Percentiles rank a stretch among this genome's conserved stretches.
phyloP scores from a whole-genome alignment of 768 basidiomycete species.

The Termitomyces sp. region DNA sequence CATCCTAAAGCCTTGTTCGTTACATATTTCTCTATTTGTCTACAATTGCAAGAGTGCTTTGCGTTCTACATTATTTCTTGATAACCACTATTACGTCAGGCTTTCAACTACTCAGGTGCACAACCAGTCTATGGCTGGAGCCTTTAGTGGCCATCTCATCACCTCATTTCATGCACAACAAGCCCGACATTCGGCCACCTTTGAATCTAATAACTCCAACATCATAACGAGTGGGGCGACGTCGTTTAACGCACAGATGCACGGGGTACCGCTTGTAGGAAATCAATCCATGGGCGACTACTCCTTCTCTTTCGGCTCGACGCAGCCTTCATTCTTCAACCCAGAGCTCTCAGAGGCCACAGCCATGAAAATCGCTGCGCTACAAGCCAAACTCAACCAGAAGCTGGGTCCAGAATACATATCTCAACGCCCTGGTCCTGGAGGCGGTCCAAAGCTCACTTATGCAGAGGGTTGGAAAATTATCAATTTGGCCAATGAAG shows the following conservation, averaged over 20 bases:
- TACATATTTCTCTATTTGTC: too few species aligned
- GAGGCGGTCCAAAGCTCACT: constrained; percentile 81
- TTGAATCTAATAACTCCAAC: constrained; percentile 19
- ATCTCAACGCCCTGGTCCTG: constrained; percentile 84
- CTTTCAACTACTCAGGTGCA: too few species aligned
- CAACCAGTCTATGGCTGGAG: constrained; percentile 45
- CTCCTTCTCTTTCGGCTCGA: constrained; percentile 24
- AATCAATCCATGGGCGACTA: constrained; percentile 20
- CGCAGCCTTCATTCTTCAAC: constrained; percentile 27
- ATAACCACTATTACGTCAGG: neutral
- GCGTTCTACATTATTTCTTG: neutral
- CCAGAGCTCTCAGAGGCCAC: constrained; percentile 56
- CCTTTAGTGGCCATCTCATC: constrained; percentile 57
- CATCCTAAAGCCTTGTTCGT: too few species aligned
- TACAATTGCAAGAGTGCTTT: neutral
- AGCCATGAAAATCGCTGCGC: constrained; percentile 57
- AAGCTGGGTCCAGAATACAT: constrained; percentile 95
- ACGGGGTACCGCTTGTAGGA: constrained; percentile 36
- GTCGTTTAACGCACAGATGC: constrained; percentile 59
- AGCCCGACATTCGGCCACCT: constrained; percentile 12
- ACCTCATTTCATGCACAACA: constrained; percentile 38
- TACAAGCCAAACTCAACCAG: constrained; percentile 81
- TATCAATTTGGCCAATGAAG: constrained; percentile 96
- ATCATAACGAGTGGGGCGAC: constrained; percentile 51
- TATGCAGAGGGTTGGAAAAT: constrained; percentile 98